phyloP scores from a whole-genome alignment of 225 moss, liverwort and hornwort genomes.

The Pseudisothecium myosuroides region DNA sequence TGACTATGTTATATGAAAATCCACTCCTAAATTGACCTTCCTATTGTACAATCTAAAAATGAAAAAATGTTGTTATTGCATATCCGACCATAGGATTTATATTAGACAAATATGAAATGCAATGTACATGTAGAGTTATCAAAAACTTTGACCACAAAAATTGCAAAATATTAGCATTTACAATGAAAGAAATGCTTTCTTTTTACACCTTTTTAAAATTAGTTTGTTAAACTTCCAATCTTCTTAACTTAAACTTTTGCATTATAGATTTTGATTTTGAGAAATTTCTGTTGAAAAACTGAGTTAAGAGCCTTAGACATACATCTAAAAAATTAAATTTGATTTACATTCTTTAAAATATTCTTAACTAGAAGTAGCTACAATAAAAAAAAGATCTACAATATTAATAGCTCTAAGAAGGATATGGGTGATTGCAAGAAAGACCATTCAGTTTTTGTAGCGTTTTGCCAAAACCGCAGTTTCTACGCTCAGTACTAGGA shows the following conservation, averaged over 20 bases:
- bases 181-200: not conserved
- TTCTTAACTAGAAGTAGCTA: not conserved
- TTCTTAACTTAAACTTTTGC: not conserved
- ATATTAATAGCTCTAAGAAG: rapidly evolving
- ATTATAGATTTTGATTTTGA: not conserved
- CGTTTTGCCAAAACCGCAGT: no score
- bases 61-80: no score
- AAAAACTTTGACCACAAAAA: not conserved
- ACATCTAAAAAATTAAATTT: rapidly evolving
- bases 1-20: not conserved
- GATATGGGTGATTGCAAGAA: no score
- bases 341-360: not conserved
- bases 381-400: not conserved
- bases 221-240: not conserved
- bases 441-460: no score
- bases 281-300: not conserved
- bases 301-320: not conserved
- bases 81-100: rapidly evolving
- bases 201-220: no score
- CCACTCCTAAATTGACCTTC: not conserved
- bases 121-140: not conserved
- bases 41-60: rapidly evolving
- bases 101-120: not conserved
- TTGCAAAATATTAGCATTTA: not conserved
- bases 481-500: no score